These are phyloP conservation scores for Leccinum variicolor DNA, from an alignment of 768 basidiomycete species.

Conservation along the genomic window DNA sequence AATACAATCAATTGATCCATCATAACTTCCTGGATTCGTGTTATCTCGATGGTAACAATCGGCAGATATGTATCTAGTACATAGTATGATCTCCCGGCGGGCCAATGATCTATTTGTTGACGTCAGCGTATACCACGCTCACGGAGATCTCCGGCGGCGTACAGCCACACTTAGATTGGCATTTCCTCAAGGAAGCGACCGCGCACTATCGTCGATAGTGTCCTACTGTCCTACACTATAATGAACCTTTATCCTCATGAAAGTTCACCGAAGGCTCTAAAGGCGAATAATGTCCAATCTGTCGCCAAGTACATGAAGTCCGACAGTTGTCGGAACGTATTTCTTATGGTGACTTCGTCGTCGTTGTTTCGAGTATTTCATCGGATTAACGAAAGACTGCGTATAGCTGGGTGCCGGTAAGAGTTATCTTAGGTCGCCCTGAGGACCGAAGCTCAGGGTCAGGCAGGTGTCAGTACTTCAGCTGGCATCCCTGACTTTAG, in stretches of 20 bases:
- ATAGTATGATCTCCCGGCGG: too few relatives aligned
- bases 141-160: constrained; percentile 3
- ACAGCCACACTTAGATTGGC: background rate
- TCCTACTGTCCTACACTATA: background rate
- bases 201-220: background rate
- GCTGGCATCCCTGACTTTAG: constrained; percentile 91
- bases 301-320: constrained; percentile 71
- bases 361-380: background rate
- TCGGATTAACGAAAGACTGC: background rate
- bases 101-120: too few relatives aligned
- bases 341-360: constrained; percentile 58
- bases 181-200: background rate
- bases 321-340: constrained; percentile 60
- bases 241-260: constrained; percentile 12
- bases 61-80: background rate
- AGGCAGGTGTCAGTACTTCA: constrained; percentile 66
- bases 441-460: background rate
- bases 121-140: background rate
- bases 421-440: constrained; percentile 10
- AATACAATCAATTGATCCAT: background rate
- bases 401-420: constrained; percentile 65
- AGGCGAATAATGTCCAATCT: constrained; percentile 37
- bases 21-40: background rate
- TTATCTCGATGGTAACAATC: background rate
- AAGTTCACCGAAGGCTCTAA: constrained; percentile 20